Conservation (phyloP, 352 stramenopile genomes). For the Globisporangium cylindrosporum region DNA sequence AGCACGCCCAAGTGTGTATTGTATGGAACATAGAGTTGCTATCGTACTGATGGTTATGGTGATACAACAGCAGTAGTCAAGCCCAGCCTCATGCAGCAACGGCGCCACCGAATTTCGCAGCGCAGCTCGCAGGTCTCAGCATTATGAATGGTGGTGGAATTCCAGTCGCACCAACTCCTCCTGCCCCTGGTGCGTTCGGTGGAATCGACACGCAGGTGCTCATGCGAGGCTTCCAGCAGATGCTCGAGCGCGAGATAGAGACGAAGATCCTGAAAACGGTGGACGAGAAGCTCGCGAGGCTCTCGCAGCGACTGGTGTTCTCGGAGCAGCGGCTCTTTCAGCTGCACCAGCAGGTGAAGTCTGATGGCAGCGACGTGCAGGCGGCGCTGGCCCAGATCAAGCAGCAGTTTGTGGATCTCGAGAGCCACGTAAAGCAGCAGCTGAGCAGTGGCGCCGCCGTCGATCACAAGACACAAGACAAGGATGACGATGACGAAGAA, state of each 20-base stretch:
- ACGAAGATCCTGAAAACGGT: conserved; percentile 56
- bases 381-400: conserved; percentile 38
- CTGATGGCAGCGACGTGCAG: conserved; percentile 34
- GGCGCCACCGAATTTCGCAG: neutral
- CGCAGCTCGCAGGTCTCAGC: conserved; percentile 9
- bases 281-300: conserved; percentile 49
- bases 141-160: neutral
- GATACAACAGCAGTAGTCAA: neutral
- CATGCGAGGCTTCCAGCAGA: conserved; percentile 56
- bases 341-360: conserved; percentile 54
- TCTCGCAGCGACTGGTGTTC: conserved; percentile 55
- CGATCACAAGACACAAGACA: neutral
- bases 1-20: neutral
- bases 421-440: conserved; percentile 34
- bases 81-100: neutral
- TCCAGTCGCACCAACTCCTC: neutral
- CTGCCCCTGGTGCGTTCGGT: neutral
- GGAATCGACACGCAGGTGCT: conserved; percentile 38
- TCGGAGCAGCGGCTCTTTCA: conserved; percentile 67
- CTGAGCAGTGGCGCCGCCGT: neutral
- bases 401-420: conserved; percentile 39
- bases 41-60: neutral
- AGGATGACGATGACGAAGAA: conserved; percentile 8
- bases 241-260: conserved; percentile 62
- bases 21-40: neutral